Conservation (phyloP, 208 protist genomes). For the Acanthamoeba rhysodes region DNA sequence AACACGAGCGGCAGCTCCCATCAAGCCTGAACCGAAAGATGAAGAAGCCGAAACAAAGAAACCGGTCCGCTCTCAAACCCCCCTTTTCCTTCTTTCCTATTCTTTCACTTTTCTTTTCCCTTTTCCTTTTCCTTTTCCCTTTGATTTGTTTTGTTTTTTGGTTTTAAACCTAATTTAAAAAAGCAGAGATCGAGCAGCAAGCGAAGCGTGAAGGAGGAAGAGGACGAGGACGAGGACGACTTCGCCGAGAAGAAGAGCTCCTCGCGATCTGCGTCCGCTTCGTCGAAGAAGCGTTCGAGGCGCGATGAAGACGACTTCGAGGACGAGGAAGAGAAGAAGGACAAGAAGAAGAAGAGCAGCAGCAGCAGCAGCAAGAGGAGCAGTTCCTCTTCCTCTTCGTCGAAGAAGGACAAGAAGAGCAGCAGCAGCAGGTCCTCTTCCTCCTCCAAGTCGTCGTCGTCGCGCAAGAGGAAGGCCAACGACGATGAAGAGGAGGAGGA, state of each 20-base stretch:
- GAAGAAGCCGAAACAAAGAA: background rate
- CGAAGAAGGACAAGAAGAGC: constrained; percentile 5
- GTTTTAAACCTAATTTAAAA: background rate
- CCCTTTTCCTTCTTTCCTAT: no score
- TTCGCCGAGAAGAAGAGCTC: background rate
- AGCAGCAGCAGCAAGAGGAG: background rate
- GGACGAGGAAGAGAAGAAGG: constrained; percentile 24
- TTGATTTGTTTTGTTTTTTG: background rate
- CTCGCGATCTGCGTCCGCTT: background rate
- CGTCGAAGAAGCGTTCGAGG: constrained; percentile 11
- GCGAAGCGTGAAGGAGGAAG: background rate
- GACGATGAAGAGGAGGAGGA: constrained; percentile 44
- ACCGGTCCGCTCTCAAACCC: background rate
- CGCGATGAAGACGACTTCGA: constrained; percentile 63
- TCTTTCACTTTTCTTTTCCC: background rate
- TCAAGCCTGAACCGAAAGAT: constrained; percentile 44
- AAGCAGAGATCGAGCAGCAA: background rate
- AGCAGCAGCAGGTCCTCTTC: constrained; percentile 35
- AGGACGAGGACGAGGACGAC: background rate
- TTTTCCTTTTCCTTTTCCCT: background rate
- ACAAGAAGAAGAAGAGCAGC: background rate
- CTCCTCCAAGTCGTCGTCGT: background rate
- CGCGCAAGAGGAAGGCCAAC: constrained; percentile 69
- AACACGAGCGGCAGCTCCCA: background rate
- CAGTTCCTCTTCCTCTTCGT: background rate